Evolutionary conservation across 202 grass and related monocot genomes (phyloP), one percentile per base, ranked within the genome.

Genomic region (Eragrostis tef): DNA sequence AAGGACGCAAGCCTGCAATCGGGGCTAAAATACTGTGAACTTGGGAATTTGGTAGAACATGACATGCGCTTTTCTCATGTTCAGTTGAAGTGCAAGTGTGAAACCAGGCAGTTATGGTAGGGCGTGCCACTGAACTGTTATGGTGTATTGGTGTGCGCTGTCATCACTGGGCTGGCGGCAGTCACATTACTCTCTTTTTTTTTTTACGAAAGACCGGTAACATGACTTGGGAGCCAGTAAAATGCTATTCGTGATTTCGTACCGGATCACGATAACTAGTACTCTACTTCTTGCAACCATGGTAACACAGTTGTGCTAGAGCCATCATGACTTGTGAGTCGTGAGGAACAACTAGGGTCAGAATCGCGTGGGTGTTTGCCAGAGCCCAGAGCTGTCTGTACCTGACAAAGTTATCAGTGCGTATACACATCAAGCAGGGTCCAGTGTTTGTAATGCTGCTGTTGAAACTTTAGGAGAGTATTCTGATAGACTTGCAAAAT

Each of bases 341-440:
- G 4, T 60, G 57, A 63, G 12, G 19, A 74, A 56, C 29, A 52
- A 0, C 17, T 56, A 50, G 71, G 71, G 34, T 21, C 70, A 54
- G 48, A 39, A 10, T 70, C 12, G 45, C 43, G 24, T 70, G n/a
- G 67, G 21, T 16, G 46, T 15, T 57, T 4, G 31, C 10, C 5
- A 56, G 29, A 39, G 34, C 34, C 34, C 34, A 39, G 34, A 13
- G 49, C 29, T 73, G 70, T 73, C 26, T 73, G 70, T 20, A 52
- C 17, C 49, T 20, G 49, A 53, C 26, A 54, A n/a, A 56, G 26
- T 54, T 20, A 54, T 73, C 49, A 39, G 70, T 74, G 27, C 71
- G 14, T 1, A 74, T 56, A 74, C 53, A n/a, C 17, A 74, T 74
- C 20, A 74, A 20, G 71, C 50, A 39, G 71, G 27, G 29, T 5